Evolutionary conservation across 306 rosid genomes (phyloP), one percentile per base, ranked within the genome.

Genomic region (Herpetospermum pedunculosum): DNA sequence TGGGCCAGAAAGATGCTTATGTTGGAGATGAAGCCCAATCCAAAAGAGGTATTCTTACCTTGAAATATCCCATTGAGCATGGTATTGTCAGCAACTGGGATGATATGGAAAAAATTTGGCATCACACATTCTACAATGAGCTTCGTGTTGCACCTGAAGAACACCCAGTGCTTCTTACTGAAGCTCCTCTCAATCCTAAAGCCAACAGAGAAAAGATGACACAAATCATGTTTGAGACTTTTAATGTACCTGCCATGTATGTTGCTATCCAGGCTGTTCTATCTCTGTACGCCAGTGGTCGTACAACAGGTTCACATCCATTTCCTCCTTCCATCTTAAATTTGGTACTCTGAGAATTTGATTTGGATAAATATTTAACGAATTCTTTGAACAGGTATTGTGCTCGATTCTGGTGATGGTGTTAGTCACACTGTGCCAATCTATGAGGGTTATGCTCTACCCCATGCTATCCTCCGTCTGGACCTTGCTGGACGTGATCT

Each of bases 51-150:
- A 92, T 92, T 67, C 97, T 92, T 75, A 92, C 97, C 70, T 85
- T 92, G 80, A 92, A 92, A 75, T 92, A 92, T 76, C 98, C 98
- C 44, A 92, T 92, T 78, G 98, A 92, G 88, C 98, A 92, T 23
- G 98, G 98, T 77, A 92, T 92, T 49, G 98, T 92, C 73, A 92
- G 98, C 83, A 92, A 92, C 83, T 92, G 98, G 98, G 98, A 92
- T 84, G 98, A 92, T 85, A 92, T 92, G 98, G 98, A 92, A 75
- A 92, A 92, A 91, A 92, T 92, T 76, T 92, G 98, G 98, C 98
- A 92, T 90, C 98, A 92, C 79, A 92, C 98, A 63, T 92, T 92
- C 86, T 92, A 92, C 88, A 92, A 92, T 71, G 98, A 92, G 76
- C 88, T 92, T 71, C 98, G 98, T 80, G 98, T 92, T 79, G 98